Evolutionary conservation across 495 filamentous ascomycete species (phyloP), one percentile per base, ranked within the genome.

Genomic region (Xylaria castorea): DNA sequence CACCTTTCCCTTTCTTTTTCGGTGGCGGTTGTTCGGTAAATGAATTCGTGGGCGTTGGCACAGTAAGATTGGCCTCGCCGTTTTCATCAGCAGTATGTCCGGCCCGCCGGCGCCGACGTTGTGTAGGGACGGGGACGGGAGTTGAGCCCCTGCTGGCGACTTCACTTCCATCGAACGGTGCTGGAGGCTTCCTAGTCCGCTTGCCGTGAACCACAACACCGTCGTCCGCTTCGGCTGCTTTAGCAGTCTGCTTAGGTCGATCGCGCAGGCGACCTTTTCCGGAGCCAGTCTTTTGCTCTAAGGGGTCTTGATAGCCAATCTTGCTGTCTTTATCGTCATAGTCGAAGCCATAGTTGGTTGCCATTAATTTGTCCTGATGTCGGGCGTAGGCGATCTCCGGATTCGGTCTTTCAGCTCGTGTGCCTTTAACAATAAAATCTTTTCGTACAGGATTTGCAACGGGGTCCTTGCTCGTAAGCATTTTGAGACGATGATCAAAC

Each of bases 141-240:
- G 81, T 86, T 2, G 76, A 78, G 22, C 80, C 73, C 57, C 83
- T 80, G 70, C 84, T 85, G 68, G 77, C 72, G 16, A 80, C 78
- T 48, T 83, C 82, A 71, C 81, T 82, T 70, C 83, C 81, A 53
- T 84, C 82, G 20, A 78, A 81, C 46, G 84, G 64, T 11, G 79
- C 77, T 12, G 83, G 83, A 1, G 83, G 81, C 70, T 82, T 85
- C 36, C 85, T 74, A 12, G 72, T 71, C 48, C 85, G 77, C 70
- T 85, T 86, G 25, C 83, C 84, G 53, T 81, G 81, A 9, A 83
- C 63, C 16, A 83, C 76, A 32, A 78, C 77, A 22, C 81, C 80
- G 27, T 86, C 83, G 6, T 81, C 80, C 3, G 84, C 80, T 46
- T 86, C 85, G 6, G 84, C 83, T 16, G 80, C 84, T 71, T 85